These are phyloP conservation scores for Lepiota subincarnata DNA, from an alignment of 768 basidiomycete species.

Conservation along the genomic window DNA sequence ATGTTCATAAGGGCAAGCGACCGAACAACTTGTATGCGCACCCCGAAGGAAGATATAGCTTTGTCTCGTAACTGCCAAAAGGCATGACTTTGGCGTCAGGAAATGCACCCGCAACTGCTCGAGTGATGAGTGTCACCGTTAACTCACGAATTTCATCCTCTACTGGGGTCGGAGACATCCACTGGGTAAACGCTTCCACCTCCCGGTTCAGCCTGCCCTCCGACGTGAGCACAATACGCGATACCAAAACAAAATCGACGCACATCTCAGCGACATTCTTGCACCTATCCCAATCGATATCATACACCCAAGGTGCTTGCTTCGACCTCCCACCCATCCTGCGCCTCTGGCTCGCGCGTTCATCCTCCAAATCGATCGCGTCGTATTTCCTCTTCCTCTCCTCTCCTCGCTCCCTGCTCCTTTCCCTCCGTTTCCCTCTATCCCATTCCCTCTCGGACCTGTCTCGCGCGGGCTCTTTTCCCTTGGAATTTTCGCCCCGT, in stretches of 20 bases:
- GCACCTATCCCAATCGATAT: conserved; percentile 70
- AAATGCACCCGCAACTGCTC: conserved; percentile 60
- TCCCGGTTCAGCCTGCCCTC: conserved; percentile 74
- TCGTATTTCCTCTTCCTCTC: conserved; percentile 18
- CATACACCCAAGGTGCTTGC: conserved; percentile 66
- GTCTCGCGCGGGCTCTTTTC: conserved; percentile 10
- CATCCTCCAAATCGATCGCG: conserved; percentile 42
- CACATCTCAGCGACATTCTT: conserved; percentile 83
- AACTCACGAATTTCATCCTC: conserved; percentile 85
- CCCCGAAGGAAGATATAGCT: conserved; percentile 91
- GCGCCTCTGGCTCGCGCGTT: conserved; percentile 50
- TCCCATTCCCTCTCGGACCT: conserved; percentile 36
- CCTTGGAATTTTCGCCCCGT: conserved; percentile 11
- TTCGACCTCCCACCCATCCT: conserved; percentile 47
- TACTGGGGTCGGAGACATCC: conserved; percentile 80
- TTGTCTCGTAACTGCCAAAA: conserved; percentile 92
- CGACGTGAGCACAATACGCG: conserved; percentile 10
- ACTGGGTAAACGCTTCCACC: conserved; percentile 78
- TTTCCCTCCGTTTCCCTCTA: conserved; percentile 23
- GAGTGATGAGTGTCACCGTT: conserved; percentile 65
- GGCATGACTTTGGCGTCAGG: conserved; percentile 78
- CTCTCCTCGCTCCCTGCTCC: conserved; percentile 19
- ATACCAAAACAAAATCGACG: conserved; percentile 25
- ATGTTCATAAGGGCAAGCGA: not conserved
- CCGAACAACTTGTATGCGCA: conserved; percentile 32